A percentile compares a stretch with the other conserved stretches of the same genome.
Evolutionary conservation across 2,329 filamentous ascomycete species (phyloP).

Genomic region (Trichoderma gracile): DNA sequence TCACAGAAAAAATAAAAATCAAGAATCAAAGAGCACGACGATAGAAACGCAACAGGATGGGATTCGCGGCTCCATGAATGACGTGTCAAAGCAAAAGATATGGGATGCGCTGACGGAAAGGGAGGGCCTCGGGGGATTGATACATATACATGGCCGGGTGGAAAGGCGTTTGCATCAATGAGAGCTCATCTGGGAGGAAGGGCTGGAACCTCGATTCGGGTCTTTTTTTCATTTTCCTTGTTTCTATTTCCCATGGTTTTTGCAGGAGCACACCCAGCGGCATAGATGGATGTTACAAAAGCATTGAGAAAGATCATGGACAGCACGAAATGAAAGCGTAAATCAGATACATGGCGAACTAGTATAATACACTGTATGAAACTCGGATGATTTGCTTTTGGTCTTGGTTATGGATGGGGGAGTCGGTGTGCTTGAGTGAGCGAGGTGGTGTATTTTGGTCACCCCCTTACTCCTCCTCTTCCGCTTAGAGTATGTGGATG

Average conservation of each 20-base stretch:
- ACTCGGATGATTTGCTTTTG: background rate
- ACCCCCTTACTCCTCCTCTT: too few species aligned
- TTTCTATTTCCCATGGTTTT: conserved; percentile 13
- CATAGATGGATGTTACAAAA: conserved; percentile 31
- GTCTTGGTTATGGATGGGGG: too few species aligned
- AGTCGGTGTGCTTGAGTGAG: too few species aligned
- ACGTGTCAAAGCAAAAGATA: conserved; percentile 13
- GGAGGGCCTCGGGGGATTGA: conserved; percentile 18
- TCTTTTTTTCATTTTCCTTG: conserved; percentile 12
- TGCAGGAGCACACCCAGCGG: conserved; percentile 26
- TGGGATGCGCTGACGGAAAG: conserved; percentile 9
- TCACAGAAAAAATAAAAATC: background rate
- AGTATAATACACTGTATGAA: conserved; percentile 11
- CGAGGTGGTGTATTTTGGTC: background rate
- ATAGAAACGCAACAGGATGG: background rate
- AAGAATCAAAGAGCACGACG: background rate
- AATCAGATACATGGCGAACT: conserved; percentile 1
- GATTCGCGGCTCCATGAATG: conserved; percentile 18
- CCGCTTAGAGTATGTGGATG: too few species aligned
- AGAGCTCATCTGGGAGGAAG: conserved; percentile 23
- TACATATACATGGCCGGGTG: conserved; percentile 27
- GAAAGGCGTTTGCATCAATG: conserved; percentile 28
- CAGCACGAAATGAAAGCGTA: conserved; percentile 26
- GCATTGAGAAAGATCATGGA: conserved; percentile 30
- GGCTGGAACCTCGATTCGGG: conserved; percentile 2